These are phyloP conservation scores for Alternaria gaisen DNA, from an alignment of 2,329 filamentous ascomycete genomes.

Conservation along the genomic window DNA sequence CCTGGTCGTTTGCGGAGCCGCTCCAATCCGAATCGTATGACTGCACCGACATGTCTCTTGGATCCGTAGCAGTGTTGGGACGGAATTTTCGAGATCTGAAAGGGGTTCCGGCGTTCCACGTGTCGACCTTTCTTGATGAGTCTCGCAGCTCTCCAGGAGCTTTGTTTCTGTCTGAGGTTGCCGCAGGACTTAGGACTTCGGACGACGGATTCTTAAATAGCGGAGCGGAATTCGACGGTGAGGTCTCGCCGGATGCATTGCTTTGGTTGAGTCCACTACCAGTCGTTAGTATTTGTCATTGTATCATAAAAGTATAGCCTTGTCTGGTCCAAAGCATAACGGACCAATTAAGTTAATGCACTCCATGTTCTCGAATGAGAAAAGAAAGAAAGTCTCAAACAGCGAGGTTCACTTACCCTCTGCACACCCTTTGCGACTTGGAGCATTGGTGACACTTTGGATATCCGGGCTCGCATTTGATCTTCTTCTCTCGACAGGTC, in stretches of 20 bases:
- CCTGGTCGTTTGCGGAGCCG: slow-evolving; percentile 38
- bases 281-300: slow-evolving; percentile 46
- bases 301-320: slow-evolving; percentile 27
- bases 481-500: slow-evolving; percentile 95
- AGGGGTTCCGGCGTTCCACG: slow-evolving; percentile 39
- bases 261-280: slow-evolving; percentile 44
- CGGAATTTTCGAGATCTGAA: slow-evolving; percentile 40
- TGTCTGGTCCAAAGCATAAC: slow-evolving; percentile 14
- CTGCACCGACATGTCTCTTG: slow-evolving; percentile 46
- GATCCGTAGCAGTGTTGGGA: slow-evolving; percentile 31
- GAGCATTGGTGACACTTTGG: slow-evolving; percentile 91
- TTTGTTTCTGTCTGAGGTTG: slow-evolving; percentile 40
- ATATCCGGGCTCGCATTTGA: slow-evolving; percentile 91
- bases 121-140: slow-evolving; percentile 36
- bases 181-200: slow-evolving; percentile 42
- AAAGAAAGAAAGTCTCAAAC: neutral
- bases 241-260: slow-evolving; percentile 46
- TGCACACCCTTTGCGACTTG: slow-evolving; percentile 86
- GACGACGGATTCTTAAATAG: slow-evolving; percentile 44
- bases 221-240: slow-evolving; percentile 41
- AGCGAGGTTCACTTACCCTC: slow-evolving; percentile 59
- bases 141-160: slow-evolving; percentile 44
- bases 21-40: slow-evolving; percentile 49
- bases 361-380: slow-evolving; percentile 16
- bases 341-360: slow-evolving; percentile 34